Percentiles rank a stretch among this genome's conserved stretches.
Conservation (phyloP, 225 moss, liverwort and hornwort species). For the Pseudisothecium myosuroides region DNA sequence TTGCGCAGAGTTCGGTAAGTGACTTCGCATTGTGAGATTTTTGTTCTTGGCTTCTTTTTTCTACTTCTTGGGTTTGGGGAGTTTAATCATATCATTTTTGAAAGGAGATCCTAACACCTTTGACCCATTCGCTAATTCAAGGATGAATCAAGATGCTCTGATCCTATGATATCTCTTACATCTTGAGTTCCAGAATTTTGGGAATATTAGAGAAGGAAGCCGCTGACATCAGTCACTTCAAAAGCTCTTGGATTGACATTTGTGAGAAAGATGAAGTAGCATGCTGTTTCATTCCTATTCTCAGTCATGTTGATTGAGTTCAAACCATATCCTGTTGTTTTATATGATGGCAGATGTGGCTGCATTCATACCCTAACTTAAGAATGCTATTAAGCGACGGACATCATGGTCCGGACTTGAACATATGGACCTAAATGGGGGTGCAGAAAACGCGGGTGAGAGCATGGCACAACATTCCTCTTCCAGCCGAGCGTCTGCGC, state of each 20-base stretch:
- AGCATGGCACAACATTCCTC: constrained; percentile 75
- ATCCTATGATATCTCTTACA: neutral
- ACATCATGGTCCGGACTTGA: neutral
- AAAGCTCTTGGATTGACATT: neutral
- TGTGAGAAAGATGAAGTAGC: neutral
- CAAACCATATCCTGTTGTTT: neutral
- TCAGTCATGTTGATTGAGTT: neutral
- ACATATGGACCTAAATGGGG: neutral
- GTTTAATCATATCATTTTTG: neutral
- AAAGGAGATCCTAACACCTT: neutral
- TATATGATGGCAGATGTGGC: neutral
- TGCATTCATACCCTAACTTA: neutral
- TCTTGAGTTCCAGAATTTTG: neutral
- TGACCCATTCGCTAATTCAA: neutral
- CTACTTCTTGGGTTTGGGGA: neutral
- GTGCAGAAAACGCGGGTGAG: constrained; percentile 58
- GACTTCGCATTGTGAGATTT: neutral
- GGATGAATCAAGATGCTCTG: neutral
- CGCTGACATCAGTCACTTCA: neutral
- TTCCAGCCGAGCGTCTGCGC: constrained; percentile 74
- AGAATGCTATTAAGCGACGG: neutral
- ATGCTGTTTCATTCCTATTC: neutral
- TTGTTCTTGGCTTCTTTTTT: neutral
- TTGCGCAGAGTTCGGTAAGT: constrained; percentile 39
- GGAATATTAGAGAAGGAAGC: neutral